Evolutionary conservation across 257 asterid species (phyloP), one percentile per base, ranked within the genome.

Genomic region (Orobanche coerulescens): DNA sequence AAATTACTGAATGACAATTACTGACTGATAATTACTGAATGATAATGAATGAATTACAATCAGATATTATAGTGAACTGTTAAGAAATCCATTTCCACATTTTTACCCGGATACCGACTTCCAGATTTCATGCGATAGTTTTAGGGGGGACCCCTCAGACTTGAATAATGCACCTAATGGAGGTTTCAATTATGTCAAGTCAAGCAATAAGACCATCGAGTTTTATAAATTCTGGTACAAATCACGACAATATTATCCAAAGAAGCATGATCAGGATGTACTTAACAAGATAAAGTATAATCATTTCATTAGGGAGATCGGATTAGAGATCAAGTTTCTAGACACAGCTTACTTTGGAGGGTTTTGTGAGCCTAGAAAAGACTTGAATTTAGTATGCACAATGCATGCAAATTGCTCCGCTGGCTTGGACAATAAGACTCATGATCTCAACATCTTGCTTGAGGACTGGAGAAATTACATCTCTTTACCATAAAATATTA

Each of bases 401-500:
- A 79, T 84, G 93, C 86, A 82, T 73, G 88, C 91, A 9, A 85
- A 83, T 67, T 85, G 90, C 23, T 85, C 90, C 54, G 62, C 44
- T 28, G 84, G 90, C 10, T 24, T 85, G 44, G 82, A 70, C n/a
- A 78, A 76, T 31, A 82, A 84, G 57, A 71, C 82, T 6, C 80
- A 76, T 44, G 87, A 80, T 37, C 76, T 84, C 5, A 71, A 60
- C 52, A 72, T 82, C 46, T 31, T 75, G 68, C 65, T 84, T 3
- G 63, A 78, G 0, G 76, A 84, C 33, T 84, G 94, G 94, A 78
- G 28, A 53, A 74, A 54, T 2, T 84, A 73, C 40, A 34, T 66
- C 30, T 25, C 76, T 6, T 46, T 48, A 7, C 73, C 86, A 18
- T 58, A 58, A 48, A 44, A 33, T 8, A 10, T 34, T 13, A 64